These are phyloP conservation scores for Tetragonia tetragonoides DNA, from an alignment of 148 eudicot species.

Conservation along the genomic window DNA sequence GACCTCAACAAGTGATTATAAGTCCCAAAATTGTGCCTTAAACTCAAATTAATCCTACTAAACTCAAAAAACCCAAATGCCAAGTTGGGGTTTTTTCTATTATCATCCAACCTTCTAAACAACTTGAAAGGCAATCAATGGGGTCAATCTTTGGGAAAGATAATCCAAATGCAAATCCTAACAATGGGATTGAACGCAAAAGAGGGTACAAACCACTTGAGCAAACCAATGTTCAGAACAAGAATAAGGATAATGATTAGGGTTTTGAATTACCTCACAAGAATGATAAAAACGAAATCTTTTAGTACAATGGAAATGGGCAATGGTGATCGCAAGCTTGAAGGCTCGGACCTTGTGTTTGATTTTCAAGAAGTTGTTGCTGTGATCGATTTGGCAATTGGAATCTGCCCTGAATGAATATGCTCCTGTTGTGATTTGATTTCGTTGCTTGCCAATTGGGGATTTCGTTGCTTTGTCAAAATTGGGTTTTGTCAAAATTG, in stretches of 20 bases:
- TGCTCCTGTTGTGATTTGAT: no score
- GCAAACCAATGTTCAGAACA: slow-evolving; percentile 48
- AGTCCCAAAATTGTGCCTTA: slow-evolving; percentile 42
- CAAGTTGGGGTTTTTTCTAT: slow-evolving; percentile 41
- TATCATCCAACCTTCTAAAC: slow-evolving; percentile 35
- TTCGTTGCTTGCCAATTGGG: no score
- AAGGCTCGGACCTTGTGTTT: no score
- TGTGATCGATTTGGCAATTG: no score
- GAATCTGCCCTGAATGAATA: no score
- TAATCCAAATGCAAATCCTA: slow-evolving; percentile 43
- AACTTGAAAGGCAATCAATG: slow-evolving; percentile 55
- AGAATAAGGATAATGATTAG: background rate
- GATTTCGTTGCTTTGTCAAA: no score
- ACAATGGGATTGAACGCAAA: slow-evolving; percentile 36
- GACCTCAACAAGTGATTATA: slow-evolving; percentile 58
- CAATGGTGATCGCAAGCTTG: no score
- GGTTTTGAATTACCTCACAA: slow-evolving; percentile 20
- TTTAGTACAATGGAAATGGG: background rate
- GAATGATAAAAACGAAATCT: slow-evolving; percentile 10
- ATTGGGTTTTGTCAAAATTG: no score
- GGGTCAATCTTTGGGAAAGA: slow-evolving; percentile 42
- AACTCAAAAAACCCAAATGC: slow-evolving; percentile 61
- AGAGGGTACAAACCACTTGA: slow-evolving; percentile 67
- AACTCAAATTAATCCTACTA: slow-evolving; percentile 44
- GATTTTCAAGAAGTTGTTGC: no score